phyloP scores from a whole-genome alignment of 495 filamentous ascomycete genomes.

The Lepidopterella palustris region DNA sequence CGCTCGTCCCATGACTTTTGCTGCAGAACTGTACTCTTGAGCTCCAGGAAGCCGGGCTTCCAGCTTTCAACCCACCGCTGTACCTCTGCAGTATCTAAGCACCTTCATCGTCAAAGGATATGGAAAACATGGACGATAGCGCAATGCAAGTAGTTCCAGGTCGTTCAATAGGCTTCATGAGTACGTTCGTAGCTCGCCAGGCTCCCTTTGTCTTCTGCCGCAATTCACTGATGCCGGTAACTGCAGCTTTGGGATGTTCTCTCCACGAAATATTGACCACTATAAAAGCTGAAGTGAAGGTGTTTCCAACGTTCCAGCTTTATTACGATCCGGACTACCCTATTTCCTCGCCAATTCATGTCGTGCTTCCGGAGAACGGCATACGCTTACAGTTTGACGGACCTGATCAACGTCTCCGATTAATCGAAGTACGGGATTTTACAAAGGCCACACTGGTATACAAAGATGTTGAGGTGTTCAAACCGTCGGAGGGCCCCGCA shows the following conservation, averaged over 20 bases:
- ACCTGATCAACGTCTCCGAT: slow-evolving; percentile 78
- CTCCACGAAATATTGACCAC: slow-evolving; percentile 80
- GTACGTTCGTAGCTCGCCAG: slow-evolving; percentile 41
- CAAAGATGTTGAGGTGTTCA: slow-evolving; percentile 77
- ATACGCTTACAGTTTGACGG: slow-evolving; percentile 89
- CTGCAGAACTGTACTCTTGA: background rate
- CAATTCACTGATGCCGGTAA: background rate
- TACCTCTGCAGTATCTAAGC: background rate
- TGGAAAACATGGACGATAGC: slow-evolving; percentile 21
- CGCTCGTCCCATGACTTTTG: background rate
- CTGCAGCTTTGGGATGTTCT: slow-evolving; percentile 73
- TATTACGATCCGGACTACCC: slow-evolving; percentile 66
- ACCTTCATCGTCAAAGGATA: background rate
- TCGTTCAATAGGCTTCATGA: slow-evolving; percentile 69
- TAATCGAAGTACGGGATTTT: slow-evolving; percentile 90
- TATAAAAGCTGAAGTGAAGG: slow-evolving; percentile 74
- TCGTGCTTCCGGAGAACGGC: slow-evolving; percentile 76
- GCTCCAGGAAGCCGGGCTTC: too few species aligned
- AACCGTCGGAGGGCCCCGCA: slow-evolving; percentile 44
- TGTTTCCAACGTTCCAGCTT: slow-evolving; percentile 76
- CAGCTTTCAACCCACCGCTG: too few species aligned
- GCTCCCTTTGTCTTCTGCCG: background rate
- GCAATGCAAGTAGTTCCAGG: slow-evolving; percentile 67
- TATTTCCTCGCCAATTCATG: slow-evolving; percentile 60
- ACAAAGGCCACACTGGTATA: slow-evolving; percentile 75